Percentiles rank a stretch among this genome's conserved stretches.
Evolutionary conservation across 805 yeast species (phyloP).

Genomic region (Candida quercuum): DNA sequence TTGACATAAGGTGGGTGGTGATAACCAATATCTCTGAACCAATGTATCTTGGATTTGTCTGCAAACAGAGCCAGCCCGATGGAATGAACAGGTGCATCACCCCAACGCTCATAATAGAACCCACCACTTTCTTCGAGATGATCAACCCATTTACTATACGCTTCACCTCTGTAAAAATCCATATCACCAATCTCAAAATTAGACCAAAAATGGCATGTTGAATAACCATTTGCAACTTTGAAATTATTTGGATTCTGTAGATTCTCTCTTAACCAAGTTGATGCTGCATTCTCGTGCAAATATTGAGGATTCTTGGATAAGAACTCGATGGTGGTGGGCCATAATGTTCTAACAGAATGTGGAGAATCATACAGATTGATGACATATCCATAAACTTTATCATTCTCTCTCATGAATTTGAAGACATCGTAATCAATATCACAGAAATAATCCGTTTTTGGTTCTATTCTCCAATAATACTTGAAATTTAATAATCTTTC

Average conservation of each 20-base stretch:
- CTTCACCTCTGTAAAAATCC: conserved; percentile 70
- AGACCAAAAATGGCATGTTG: conserved; percentile 84
- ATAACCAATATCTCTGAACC: conserved; percentile 86
- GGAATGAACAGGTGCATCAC: conserved; percentile 88
- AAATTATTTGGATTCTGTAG: conserved; percentile 44
- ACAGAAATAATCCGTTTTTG: conserved; percentile 61
- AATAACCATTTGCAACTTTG: conserved; percentile 38
- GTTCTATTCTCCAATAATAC: conserved; percentile 83
- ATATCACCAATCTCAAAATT: conserved; percentile 82
- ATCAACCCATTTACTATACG: conserved; percentile 61
- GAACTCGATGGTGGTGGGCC: conserved; percentile 66
- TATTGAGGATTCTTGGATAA: conserved; percentile 52
- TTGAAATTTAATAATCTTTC: conserved; percentile 55
- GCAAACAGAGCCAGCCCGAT: conserved; percentile 69
- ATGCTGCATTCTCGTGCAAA: conserved; percentile 52
- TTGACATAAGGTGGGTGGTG: conserved; percentile 68
- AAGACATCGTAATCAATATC: conserved; percentile 73
- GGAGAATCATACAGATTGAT: conserved; percentile 67
- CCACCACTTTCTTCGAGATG: conserved; percentile 67
- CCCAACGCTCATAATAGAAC: conserved; percentile 89
- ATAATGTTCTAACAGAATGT: conserved; percentile 52
- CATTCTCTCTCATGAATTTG: conserved; percentile 61
- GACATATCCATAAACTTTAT: conserved; percentile 71
- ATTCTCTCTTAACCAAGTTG: conserved; percentile 58
- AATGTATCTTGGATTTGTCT: conserved; percentile 64